phyloP scores from a whole-genome alignment of 768 basidiomycete genomes.

The Krasilnikovozyma curviuscula region DNA sequence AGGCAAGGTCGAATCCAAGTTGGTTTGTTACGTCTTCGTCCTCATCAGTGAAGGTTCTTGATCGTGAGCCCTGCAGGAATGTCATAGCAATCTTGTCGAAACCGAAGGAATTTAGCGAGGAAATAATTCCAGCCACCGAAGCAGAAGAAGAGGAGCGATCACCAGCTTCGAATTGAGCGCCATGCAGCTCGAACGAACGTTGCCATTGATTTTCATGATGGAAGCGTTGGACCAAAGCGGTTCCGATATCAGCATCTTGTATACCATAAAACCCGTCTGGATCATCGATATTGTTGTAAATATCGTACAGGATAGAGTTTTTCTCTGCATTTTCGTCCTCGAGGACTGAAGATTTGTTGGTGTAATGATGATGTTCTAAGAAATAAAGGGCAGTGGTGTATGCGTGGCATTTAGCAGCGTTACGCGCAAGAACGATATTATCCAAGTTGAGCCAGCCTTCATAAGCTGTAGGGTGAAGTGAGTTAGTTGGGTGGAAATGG shows the following conservation, averaged over 20 bases:
- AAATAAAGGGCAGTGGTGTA: constrained; percentile 82
- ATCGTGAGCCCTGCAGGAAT: constrained; percentile 32
- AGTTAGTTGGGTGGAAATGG: constrained; percentile 33
- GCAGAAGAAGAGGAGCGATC: constrained; percentile 27
- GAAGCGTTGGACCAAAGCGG: constrained; percentile 62
- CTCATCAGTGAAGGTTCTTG: not conserved
- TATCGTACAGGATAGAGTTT: constrained; percentile 53
- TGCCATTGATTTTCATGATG: constrained; percentile 88
- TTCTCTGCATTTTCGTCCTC: constrained; percentile 18
- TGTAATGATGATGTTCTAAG: no score
- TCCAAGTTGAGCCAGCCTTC: constrained; percentile 60
- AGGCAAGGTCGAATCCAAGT: constrained; percentile 62
- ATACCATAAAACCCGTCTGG: constrained; percentile 98
- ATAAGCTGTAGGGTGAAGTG: constrained; percentile 21
- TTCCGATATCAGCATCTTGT: constrained; percentile 48
- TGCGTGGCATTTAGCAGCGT: constrained; percentile 56
- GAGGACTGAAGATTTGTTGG: no score
- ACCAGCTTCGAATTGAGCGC: constrained; percentile 57
- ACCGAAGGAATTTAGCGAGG: constrained; percentile 72
- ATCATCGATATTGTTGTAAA: constrained; percentile 89
- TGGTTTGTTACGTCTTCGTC: not conserved
- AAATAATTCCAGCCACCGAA: constrained; percentile 47
- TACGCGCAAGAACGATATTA: constrained; percentile 47
- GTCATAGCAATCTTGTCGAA: constrained; percentile 71
- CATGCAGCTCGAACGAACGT: constrained; percentile 74